Percentiles rank a stretch among this genome's conserved stretches.
Evolutionary conservation across 164 flowering plant genomes (phyloP).

Genomic region (Buxus sempervirens): DNA sequence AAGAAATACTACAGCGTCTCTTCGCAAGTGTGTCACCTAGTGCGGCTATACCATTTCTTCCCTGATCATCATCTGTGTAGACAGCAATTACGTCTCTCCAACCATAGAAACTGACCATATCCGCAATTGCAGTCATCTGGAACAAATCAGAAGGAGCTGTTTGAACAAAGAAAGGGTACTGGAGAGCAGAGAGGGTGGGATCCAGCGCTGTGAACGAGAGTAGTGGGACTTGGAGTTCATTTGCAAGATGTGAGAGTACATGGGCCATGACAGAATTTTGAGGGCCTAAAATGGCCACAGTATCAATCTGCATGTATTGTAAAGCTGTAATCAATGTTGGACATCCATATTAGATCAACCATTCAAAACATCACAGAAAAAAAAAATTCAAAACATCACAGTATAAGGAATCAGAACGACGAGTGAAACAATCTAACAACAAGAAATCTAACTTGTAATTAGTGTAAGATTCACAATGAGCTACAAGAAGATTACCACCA

Average conservation of each 20-base stretch:
- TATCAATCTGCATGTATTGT: constrained; percentile 52
- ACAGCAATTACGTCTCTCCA: constrained; percentile 49
- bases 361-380: background rate
- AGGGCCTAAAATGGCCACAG: constrained; percentile 62
- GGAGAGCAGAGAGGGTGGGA: constrained; percentile 55
- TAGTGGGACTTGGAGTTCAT: constrained; percentile 60
- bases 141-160: constrained; percentile 62
- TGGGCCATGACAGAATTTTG: constrained; percentile 57
- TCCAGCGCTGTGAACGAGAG: constrained; percentile 69
- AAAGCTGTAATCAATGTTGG: constrained; percentile 21
- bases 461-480: background rate
- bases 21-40: constrained; percentile 48
- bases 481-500: background rate
- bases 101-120: constrained; percentile 43
- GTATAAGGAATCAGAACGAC: background rate
- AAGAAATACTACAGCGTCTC: constrained; percentile 41
- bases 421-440: background rate
- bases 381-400: no score
- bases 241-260: constrained; percentile 58
- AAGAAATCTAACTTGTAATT: background rate
- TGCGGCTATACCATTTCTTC: constrained; percentile 41
- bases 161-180: constrained; percentile 61
- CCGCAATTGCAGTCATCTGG: constrained; percentile 66
- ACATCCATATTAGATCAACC: background rate
- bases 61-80: constrained; percentile 53